phyloP scores from a whole-genome alignment of 352 stramenopile genomes.

The Pythium catenulatum region DNA sequence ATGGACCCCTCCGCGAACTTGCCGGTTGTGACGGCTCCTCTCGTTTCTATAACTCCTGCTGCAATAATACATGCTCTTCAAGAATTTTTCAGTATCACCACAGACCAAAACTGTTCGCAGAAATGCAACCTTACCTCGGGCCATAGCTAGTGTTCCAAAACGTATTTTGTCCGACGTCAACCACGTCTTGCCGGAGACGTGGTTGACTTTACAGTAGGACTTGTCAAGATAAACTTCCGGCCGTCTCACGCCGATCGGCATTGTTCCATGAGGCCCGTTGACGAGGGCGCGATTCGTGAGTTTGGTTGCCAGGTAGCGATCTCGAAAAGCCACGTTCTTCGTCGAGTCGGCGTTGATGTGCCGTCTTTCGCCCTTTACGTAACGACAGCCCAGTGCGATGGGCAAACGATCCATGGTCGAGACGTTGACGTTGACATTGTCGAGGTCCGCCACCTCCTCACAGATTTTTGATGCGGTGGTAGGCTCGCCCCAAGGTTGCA shows the following conservation, averaged over 20 bases:
- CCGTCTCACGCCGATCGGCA: not conserved
- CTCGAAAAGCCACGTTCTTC: slow-evolving; percentile 29
- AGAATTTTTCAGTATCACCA: too few relatives aligned
- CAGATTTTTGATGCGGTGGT: too few relatives aligned
- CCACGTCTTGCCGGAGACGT: slow-evolving; percentile 47
- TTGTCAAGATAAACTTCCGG: slow-evolving; percentile 56
- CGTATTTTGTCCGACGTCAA: slow-evolving; percentile 38
- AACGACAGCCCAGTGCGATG: slow-evolving; percentile 20
- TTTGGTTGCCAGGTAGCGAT: slow-evolving; percentile 39
- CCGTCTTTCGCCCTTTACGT: slow-evolving; percentile 45
- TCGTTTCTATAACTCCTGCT: too few relatives aligned
- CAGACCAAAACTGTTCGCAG: too few relatives aligned
- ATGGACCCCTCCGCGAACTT: too few relatives aligned
- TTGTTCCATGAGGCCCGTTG: not conserved
- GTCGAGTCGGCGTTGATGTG: slow-evolving; percentile 36
- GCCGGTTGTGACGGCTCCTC: too few relatives aligned
- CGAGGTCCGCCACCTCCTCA: too few relatives aligned
- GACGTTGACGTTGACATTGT: too few relatives aligned
- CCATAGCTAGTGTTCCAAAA: not conserved
- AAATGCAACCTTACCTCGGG: not conserved
- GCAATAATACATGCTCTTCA: too few relatives aligned
- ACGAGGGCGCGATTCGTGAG: not conserved
- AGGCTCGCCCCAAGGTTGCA: too few relatives aligned
- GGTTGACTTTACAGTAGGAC: slow-evolving; percentile 57
- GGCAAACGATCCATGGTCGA: too few relatives aligned